Base-by-base conservation (phyloP, 2,329 filamentous ascomycete species). In the Penicillium freii region DNA sequence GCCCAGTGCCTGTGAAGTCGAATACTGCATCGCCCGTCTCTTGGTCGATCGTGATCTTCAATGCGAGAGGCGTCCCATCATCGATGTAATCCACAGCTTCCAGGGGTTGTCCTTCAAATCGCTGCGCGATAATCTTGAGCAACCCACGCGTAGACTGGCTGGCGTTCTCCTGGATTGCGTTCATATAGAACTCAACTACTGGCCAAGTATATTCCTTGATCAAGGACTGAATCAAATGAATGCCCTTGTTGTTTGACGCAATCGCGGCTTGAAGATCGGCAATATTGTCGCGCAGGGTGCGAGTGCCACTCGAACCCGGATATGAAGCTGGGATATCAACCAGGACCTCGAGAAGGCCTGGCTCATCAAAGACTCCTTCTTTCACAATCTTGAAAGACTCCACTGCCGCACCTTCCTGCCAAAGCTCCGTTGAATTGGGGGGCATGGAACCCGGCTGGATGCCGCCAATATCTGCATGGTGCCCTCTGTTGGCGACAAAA, bases 11-110 rank as follows among this genome's bases (percentile, higher is more conserved):
- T 3, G 78, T 80, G 71, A 91, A 88, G 70, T 92, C 83, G 69
- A 92, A 92, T 0, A 86, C 75, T 0, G 89, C 89, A 64, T 87
- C 83, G n/a, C 88, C 89, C 38, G 86, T 85, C 1, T 86, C 81
- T 9, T n/a, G 17, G 67, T 91, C 83, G 58, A 92, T 91, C 0
- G 83, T 84, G 6, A 92, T 82, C 57, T 84, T 85, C 13, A 92
- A 79, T 49, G 83, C 80, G 66, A 92, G 90, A 0, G 87, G 87
- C 19, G 82, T 88, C 27, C 89, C 89, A 66, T 92, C 89, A 66
- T 93, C 90, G 87, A 92, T 92, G 74, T 85, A 89, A 68, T 93
- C 90, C 3, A 86, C 77, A 0, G 89, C 87, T 10, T 54, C 33
- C 3, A 60, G 42, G 5, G 42, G 43, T 17, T 52, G 43, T 1